Conservation (phyloP, 1,284 basidiomycete species). For the Ceratobasidium sp. region DNA sequence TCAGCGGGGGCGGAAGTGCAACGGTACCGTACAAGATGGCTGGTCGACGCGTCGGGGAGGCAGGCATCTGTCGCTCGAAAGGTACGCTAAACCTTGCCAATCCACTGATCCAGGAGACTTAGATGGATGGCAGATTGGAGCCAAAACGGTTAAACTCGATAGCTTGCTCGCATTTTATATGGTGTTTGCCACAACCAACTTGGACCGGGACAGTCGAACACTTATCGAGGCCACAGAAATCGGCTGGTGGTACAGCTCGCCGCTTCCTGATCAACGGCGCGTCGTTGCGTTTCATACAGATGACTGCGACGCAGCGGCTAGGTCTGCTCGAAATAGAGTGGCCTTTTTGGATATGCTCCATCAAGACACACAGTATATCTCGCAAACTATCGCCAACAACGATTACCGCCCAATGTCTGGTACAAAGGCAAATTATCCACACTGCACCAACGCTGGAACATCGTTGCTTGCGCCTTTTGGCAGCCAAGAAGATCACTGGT, state of each 20-base stretch:
- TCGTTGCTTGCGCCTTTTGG: neutral
- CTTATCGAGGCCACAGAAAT: conserved; percentile 57
- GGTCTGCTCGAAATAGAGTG: conserved; percentile 53
- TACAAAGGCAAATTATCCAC: neutral
- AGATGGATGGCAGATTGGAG: conserved; percentile 52
- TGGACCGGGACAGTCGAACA: conserved; percentile 54
- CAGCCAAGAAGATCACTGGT: conserved; percentile 50
- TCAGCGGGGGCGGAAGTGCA: too few relatives aligned
- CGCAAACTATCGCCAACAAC: neutral
- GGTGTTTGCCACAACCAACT: conserved; percentile 52
- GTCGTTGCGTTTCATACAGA: conserved; percentile 58
- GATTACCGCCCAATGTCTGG: neutral
- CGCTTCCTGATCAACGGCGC: conserved; percentile 54
- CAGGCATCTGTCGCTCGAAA: conserved; percentile 57
- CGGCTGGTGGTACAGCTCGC: conserved; percentile 60
- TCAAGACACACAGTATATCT: neutral
- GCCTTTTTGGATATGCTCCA: conserved; percentile 52
- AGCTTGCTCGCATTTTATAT: conserved; percentile 57
- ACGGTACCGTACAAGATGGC: conserved; percentile 47
- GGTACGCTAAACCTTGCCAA: conserved; percentile 48
- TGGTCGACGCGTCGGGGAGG: conserved; percentile 59
- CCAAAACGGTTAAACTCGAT: conserved; percentile 53
- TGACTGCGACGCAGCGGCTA: conserved; percentile 53
- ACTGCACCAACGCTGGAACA: conserved; percentile 1
- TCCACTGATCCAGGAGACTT: too few relatives aligned